phyloP scores from a whole-genome alignment of 176 grass and related monocot species.

The Panicum miliaceum region DNA sequence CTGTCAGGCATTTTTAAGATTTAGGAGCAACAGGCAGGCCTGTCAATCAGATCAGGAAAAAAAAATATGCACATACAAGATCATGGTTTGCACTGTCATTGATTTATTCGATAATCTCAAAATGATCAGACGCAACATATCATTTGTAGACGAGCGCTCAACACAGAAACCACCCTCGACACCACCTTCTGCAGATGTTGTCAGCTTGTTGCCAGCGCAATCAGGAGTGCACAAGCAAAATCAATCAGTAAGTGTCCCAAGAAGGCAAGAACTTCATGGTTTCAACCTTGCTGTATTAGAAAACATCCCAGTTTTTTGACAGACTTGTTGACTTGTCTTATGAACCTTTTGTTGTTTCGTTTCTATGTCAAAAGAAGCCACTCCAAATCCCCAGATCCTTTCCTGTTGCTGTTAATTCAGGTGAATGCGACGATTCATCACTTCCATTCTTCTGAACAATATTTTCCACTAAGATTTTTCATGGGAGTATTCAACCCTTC shows the following conservation, averaged over 20 bases:
- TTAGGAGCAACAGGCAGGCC: neutral
- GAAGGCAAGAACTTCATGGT: neutral
- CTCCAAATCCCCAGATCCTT: constrained; percentile 33
- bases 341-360: neutral
- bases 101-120: constrained; percentile 17
- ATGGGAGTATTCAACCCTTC: constrained; percentile 11
- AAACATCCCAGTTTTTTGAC: neutral
- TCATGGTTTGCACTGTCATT: neutral
- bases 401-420: constrained; percentile 26
- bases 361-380: constrained; percentile 35
- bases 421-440: constrained; percentile 25
- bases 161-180: neutral
- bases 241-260: constrained; percentile 28
- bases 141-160: constrained; percentile 28
- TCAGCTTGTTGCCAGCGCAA: neutral
- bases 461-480: constrained; percentile 11
- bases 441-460: constrained; percentile 1
- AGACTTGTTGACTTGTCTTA: constrained; percentile 11
- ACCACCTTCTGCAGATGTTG: no score
- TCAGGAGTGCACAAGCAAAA: constrained; percentile 23
- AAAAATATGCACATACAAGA: neutral
- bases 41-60: neutral
- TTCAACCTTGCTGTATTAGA: neutral
- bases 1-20: neutral
- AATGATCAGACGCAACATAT: neutral